A percentile compares a stretch with the other conserved stretches of the same genome.
Conservation (phyloP, 2,329 filamentous ascomycete species). For the Simplicillium sp. region DNA sequence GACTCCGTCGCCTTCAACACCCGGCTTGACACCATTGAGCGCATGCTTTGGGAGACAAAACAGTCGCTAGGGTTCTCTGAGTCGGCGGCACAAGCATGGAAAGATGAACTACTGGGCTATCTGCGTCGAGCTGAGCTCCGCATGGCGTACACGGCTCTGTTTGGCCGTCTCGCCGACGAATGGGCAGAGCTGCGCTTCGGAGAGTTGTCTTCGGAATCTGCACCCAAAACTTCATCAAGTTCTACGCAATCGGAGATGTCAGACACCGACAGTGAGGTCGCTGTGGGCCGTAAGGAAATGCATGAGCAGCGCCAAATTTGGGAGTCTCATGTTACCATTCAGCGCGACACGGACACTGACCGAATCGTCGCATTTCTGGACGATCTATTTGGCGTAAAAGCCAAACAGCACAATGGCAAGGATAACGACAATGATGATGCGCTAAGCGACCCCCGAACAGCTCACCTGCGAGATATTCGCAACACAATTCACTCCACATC, state of each 20-base stretch:
- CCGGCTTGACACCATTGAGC: conserved; percentile 3
- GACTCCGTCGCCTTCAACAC: background rate
- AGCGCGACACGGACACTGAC: conserved; percentile 31
- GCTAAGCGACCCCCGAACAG: conserved; percentile 1
- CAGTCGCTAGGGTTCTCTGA: conserved; percentile 4
- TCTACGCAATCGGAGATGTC: background rate
- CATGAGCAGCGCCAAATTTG: conserved; percentile 41
- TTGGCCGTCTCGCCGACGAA: conserved; percentile 3
- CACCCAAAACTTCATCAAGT: background rate
- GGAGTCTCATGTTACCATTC: conserved; percentile 46
- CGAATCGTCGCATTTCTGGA: conserved; percentile 40
- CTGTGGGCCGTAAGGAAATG: conserved; percentile 42
- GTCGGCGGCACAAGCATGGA: conserved; percentile 2
- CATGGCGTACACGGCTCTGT: conserved; percentile 3
- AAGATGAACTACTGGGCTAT: conserved; percentile 4
- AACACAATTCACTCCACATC: background rate
- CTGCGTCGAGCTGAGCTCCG: conserved; percentile 3
- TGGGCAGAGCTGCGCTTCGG: conserved; percentile 5
- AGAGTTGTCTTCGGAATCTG: conserved; percentile 2
- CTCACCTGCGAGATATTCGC: background rate
- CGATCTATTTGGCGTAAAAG: conserved; percentile 30
- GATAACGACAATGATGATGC: conserved; percentile 1
- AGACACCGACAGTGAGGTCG: conserved; percentile 25
- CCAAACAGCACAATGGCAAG: background rate
- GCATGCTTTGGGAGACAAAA: conserved; percentile 5